Evolutionary conservation across 228 moss, liverwort and hornwort species (phyloP), one percentile per base, ranked within the genome.

Genomic region (Sphagnum magellanicum): DNA sequence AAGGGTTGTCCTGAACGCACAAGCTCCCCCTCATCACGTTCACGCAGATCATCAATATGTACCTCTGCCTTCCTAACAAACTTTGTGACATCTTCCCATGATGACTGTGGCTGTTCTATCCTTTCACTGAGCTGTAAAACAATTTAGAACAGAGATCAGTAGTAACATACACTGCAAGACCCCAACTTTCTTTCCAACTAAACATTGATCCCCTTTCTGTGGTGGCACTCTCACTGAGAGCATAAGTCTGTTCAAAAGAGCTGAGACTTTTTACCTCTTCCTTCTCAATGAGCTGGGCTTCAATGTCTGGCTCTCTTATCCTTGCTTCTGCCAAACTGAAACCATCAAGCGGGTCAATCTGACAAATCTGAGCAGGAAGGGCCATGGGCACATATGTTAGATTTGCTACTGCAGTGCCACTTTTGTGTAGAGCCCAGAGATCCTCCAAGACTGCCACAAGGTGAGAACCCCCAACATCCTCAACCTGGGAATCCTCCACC

Each of bases 1-100:
- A 98, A 79, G 47, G 90, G 90, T 70, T 98, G 98, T 17, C 92
- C 91, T 50, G 88, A 81, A 63, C 98, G 91, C 65, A 89, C 84
- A 50, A 98, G 74, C 65, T 93, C 98, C 70, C 80, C 73, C 77
- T 92, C 83, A 66, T 86, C 84, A 74, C 87, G 77, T 75, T 92
- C 98, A 71, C 77, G 82, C 67, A 92, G 82, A 59, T 81, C 91
- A 16, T 89, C 92, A 71, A 90, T 89, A 50, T 88, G 82, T 62
- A 87, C 76, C 62, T 90, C 98, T n/a, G 87, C 58, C 81, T 90
- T 98, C 83, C 90, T 93, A 47, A 89, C 86, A 76, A 84, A 78
- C 74, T 89, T 93, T 64, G 69, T 75, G n/a, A 98, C 82, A 51
- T 90, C 92, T 70, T 94, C 94, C 81, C 90, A 94, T 60, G 81